phyloP scores from a whole-genome alignment of 73 alveolate genomes.

The Paraurostyla sp. region DNA sequence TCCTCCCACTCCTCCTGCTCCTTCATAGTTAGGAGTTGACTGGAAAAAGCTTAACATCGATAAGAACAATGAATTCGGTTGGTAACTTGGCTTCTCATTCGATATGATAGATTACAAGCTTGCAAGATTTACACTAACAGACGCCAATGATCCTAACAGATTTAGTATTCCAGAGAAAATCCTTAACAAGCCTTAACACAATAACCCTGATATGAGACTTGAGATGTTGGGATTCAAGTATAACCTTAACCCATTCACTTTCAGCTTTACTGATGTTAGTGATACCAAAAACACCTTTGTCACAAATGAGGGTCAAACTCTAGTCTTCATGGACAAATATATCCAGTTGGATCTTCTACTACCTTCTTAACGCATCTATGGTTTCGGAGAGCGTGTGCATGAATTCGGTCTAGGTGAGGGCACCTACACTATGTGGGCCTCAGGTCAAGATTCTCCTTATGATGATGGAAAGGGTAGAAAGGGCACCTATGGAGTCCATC shows the following conservation, averaged over 20 bases:
- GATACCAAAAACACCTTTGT: constrained; percentile 8
- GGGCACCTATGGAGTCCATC: constrained; percentile 57
- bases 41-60: constrained; percentile 15
- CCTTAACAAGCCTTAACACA: neutral
- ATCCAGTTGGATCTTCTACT: constrained; percentile 70
- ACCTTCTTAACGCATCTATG: constrained; percentile 59
- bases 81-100: constrained; percentile 19
- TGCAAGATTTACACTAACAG: constrained; percentile 4
- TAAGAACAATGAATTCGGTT: constrained; percentile 20
- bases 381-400: constrained; percentile 71
- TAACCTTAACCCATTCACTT: neutral
- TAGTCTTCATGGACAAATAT: constrained; percentile 67
- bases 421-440: constrained; percentile 65
- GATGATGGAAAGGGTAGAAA: constrained; percentile 63
- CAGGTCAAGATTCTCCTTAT: constrained; percentile 30
- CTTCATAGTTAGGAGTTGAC: neutral
- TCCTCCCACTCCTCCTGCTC: neutral
- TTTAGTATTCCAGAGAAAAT: neutral
- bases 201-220: constrained; percentile 20
- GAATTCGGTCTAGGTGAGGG: constrained; percentile 64
- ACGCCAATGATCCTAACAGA: constrained; percentile 4
- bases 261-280: constrained; percentile 38
- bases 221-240: constrained; percentile 43
- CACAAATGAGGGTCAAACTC: constrained; percentile 3
- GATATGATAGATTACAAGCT: constrained; percentile 6